Percentiles rank a stretch among this genome's conserved stretches.
Conservation (phyloP, 345 rosid genomes). For the Brassica incana region DNA sequence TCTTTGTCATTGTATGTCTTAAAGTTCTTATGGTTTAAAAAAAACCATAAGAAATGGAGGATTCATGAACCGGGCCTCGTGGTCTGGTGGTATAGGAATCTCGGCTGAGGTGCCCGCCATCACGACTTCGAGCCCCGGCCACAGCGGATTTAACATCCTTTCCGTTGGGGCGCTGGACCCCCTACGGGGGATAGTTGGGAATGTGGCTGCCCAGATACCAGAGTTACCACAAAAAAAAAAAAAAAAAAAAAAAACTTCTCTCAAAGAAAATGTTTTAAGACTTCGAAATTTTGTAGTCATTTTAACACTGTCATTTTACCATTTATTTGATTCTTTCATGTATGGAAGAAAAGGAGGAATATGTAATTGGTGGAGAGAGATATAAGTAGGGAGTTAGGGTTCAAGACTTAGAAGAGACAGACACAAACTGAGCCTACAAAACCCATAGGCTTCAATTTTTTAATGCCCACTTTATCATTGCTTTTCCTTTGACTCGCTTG, state of each 20-base stretch:
- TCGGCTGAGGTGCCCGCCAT: no score
- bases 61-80: no score
- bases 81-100: no score
- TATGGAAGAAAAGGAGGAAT: constrained; percentile 14
- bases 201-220: no score
- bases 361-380: constrained; percentile 21
- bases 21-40: not conserved
- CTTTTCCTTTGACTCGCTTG: constrained; percentile 37
- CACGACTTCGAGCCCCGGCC: no score
- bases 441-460: constrained; percentile 31
- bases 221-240: no score
- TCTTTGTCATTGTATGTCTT: not conserved
- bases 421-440: constrained; percentile 37
- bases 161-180: no score
- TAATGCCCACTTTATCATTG: constrained; percentile 19
- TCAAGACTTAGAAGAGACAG: constrained; percentile 28
- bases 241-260: no score
- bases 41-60: not conserved
- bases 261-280: not conserved
- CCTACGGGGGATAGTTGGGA: no score
- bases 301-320: not conserved
- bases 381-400: constrained; percentile 28
- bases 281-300: not conserved
- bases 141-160: no score
- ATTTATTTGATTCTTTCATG: constrained; percentile 19